These are phyloP conservation scores for Clitoria ternatea DNA, from an alignment of 306 rosid genomes.

Conservation along the genomic window DNA sequence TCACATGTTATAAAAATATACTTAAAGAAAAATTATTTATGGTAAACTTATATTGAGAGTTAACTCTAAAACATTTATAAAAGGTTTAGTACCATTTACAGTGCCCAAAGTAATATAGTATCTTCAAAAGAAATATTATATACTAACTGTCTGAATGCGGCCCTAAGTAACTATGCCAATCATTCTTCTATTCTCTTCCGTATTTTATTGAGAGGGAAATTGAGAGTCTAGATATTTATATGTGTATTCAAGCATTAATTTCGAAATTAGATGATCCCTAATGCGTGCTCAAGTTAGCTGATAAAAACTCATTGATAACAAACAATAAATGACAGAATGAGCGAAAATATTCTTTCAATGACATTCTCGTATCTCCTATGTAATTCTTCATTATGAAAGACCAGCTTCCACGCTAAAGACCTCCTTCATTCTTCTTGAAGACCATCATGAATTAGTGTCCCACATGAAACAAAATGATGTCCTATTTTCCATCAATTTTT, in stretches of 20 bases:
- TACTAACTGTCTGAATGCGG: not conserved
- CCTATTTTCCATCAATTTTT: too few relatives aligned
- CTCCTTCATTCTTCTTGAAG: not conserved
- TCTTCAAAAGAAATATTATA: not conserved
- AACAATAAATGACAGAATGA: not conserved
- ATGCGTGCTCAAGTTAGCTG: too few relatives aligned
- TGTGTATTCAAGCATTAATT: not conserved
- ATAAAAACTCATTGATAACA: too few relatives aligned
- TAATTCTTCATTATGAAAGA: not conserved
- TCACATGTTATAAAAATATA: not conserved
- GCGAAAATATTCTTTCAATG: not conserved
- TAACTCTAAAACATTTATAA: not conserved
- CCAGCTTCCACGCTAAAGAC: not conserved
- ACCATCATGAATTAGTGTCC: too few relatives aligned
- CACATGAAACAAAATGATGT: not conserved
- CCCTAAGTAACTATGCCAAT: not conserved
- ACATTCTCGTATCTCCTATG: not conserved
- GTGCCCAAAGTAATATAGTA: not conserved
- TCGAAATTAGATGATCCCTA: too few relatives aligned
- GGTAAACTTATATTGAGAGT: not conserved
- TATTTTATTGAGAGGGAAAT: not conserved
- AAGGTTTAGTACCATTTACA: not conserved
- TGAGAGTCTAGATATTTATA: not conserved
- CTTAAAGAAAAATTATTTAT: not conserved
- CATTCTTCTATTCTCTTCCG: not conserved